Percentiles rank a stretch among this genome's conserved stretches.
Evolutionary conservation across 495 filamentous ascomycete species (phyloP).

Genomic region (Hyaloscypha variabilis): DNA sequence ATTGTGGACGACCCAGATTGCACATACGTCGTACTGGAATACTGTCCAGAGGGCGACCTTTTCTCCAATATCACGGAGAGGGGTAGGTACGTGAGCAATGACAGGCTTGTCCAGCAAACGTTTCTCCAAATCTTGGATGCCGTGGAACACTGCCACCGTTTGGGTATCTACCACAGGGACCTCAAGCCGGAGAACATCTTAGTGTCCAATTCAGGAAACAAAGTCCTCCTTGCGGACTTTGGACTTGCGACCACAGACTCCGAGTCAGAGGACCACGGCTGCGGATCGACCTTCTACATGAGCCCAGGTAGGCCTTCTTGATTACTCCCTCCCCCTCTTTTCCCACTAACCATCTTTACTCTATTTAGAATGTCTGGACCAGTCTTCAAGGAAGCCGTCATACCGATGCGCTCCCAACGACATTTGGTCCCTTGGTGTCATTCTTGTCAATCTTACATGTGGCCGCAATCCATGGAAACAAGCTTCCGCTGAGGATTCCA

Average conservation of each 20-base stretch:
- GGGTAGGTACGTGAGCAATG: slow-evolving; percentile 90
- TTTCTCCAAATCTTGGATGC: slow-evolving; percentile 98
- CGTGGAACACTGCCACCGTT: slow-evolving; percentile 89
- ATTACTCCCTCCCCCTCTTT: slow-evolving; percentile 29
- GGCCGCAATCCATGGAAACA: slow-evolving; percentile 99
- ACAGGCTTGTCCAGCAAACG: slow-evolving; percentile 79
- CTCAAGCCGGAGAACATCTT: slow-evolving; percentile 98
- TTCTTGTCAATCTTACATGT: slow-evolving; percentile 96
- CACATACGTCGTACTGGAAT: slow-evolving; percentile 96
- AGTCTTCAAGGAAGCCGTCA: slow-evolving; percentile 75
- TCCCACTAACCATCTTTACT: slow-evolving; percentile 25
- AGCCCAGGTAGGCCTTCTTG: slow-evolving; percentile 76
- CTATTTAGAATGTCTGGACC: slow-evolving; percentile 86
- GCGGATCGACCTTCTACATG: slow-evolving; percentile 99
- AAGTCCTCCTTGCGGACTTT: slow-evolving; percentile 96
- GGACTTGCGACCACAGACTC: slow-evolving; percentile 86
- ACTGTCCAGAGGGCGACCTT: slow-evolving; percentile 94
- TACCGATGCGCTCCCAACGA: slow-evolving; percentile 96
- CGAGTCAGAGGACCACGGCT: slow-evolving; percentile 91
- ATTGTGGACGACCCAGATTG: slow-evolving; percentile 93
- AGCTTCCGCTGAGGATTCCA: slow-evolving; percentile 89
- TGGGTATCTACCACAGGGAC: slow-evolving; percentile 96
- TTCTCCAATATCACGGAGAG: slow-evolving; percentile 97
- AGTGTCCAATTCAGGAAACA: slow-evolving; percentile 83
- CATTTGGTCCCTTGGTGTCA: slow-evolving; percentile 96